Percentiles rank a stretch among this genome's conserved stretches.
Conservation (phyloP, 495 filamentous ascomycete genomes). For the Alectoria sarmentosa region DNA sequence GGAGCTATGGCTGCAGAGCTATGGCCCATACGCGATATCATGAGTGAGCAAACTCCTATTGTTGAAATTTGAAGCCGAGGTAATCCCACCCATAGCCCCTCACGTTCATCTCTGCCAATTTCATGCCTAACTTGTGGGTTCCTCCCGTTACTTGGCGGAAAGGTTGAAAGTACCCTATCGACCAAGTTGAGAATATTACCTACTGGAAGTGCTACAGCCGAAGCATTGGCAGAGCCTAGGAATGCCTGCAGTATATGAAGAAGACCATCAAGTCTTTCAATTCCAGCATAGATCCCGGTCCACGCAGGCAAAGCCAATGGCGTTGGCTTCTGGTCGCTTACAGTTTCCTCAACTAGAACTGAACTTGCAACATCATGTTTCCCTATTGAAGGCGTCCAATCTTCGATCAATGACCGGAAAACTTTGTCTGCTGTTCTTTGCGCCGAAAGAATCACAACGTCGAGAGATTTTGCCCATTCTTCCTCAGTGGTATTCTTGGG, state of each 20-base stretch:
- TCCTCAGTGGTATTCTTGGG: conserved; percentile 63
- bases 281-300: conserved; percentile 63
- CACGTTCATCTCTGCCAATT: conserved; percentile 69
- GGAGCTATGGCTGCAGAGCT: conserved; percentile 48
- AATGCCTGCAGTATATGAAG: conserved; percentile 49
- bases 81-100: conserved; percentile 61
- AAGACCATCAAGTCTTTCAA: conserved; percentile 57
- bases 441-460: conserved; percentile 47
- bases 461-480: conserved; percentile 65
- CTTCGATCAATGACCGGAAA: conserved; percentile 68
- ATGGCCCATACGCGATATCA: conserved; percentile 48
- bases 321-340: conserved; percentile 35
- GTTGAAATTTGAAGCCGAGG: conserved; percentile 66
- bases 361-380: conserved; percentile 28
- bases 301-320: conserved; percentile 54
- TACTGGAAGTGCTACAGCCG: conserved; percentile 54
- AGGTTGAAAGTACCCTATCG: conserved; percentile 59
- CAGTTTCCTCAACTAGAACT: conserved; percentile 30
- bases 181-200: conserved; percentile 58
- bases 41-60: conserved; percentile 47
- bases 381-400: conserved; percentile 56
- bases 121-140: conserved; percentile 51
- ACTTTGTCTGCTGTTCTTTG: conserved; percentile 66
- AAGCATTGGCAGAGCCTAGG: conserved; percentile 51
- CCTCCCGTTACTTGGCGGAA: conserved; percentile 40